These are phyloP conservation scores for Raphidocelis subcapitata DNA, from an alignment of 139 green algal genomes.

Conservation along the genomic window DNA sequence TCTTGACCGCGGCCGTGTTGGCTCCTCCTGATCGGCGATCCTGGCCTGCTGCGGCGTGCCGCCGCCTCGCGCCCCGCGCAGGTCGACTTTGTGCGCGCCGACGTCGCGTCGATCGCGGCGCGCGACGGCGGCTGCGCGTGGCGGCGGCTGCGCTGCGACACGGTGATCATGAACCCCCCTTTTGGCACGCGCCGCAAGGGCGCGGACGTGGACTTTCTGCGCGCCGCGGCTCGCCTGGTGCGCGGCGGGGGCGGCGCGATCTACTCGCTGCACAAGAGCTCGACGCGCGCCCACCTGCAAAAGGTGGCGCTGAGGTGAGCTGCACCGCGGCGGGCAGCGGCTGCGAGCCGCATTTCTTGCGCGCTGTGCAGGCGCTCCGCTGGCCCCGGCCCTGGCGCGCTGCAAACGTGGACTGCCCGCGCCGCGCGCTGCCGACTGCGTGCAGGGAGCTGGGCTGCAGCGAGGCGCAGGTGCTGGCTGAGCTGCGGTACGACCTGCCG, in stretches of 20 bases:
- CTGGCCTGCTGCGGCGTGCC: too few species aligned
- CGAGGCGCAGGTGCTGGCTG: constrained; percentile 79
- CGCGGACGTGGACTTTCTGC: constrained; percentile 89
- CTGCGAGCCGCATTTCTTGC: background rate
- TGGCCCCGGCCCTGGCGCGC: too few species aligned
- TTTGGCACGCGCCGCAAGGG: constrained; percentile 91
- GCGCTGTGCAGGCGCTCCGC: too few species aligned
- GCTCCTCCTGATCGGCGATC: too few species aligned
- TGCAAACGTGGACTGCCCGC: too few species aligned
- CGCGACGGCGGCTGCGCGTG: background rate
- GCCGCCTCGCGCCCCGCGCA: too few species aligned
- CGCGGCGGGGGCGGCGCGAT: constrained; percentile 36
- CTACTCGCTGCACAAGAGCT: constrained; percentile 94
- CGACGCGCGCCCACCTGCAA: constrained; percentile 77
- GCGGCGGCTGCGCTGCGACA: constrained; percentile 61
- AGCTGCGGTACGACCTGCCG: constrained; percentile 92
- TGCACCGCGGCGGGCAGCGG: background rate
- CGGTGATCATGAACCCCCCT: constrained; percentile 94
- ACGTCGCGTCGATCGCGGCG: constrained; percentile 41
- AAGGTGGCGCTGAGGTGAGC: constrained; percentile 53
- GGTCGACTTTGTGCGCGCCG: constrained; percentile 66
- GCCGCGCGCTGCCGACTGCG: background rate
- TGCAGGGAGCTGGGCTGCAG: constrained; percentile 56
- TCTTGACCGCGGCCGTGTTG: too few species aligned
- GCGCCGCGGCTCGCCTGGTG: constrained; percentile 60